Conservation (phyloP, 179 eudicot species). For the Vitellaria paradoxa region DNA sequence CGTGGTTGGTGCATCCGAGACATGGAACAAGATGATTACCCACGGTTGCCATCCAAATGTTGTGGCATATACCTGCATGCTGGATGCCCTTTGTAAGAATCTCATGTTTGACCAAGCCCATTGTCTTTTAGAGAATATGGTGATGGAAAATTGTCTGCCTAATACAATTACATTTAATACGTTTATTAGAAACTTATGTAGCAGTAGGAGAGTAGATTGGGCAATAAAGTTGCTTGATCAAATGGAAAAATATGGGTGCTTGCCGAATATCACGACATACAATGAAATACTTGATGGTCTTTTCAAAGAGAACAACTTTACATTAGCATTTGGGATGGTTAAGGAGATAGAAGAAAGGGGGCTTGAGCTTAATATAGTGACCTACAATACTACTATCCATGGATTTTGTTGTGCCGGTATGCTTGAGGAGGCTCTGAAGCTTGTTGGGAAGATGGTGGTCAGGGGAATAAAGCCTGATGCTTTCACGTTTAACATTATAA, state of each 20-base stretch:
- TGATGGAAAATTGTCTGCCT: conserved; percentile 51
- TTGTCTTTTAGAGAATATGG: conserved; percentile 59
- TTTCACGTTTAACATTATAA: conserved; percentile 58
- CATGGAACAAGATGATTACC: conserved; percentile 77
- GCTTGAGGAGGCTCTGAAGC: conserved; percentile 42
- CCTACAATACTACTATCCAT: conserved; percentile 54
- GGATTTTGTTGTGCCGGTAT: conserved; percentile 41
- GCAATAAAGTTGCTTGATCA: conserved; percentile 47
- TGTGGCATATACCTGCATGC: conserved; percentile 75
- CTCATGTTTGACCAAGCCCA: conserved; percentile 65
- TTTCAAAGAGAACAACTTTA: conserved; percentile 39
- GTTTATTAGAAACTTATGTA: conserved; percentile 59
- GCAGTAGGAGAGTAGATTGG: conserved; percentile 50
- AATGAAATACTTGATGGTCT: conserved; percentile 65
- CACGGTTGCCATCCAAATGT: conserved; percentile 75
- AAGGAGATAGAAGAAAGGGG: conserved; percentile 52
- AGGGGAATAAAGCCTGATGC: conserved; percentile 51
- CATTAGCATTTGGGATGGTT: conserved; percentile 34
- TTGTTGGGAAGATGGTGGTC: conserved; percentile 62
- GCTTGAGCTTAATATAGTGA: conserved; percentile 48
- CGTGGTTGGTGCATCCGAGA: conserved; percentile 54
- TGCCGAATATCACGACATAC: conserved; percentile 47
- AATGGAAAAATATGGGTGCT: conserved; percentile 52
- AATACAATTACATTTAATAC: conserved; percentile 68
- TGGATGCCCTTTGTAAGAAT: conserved; percentile 68